Base-by-base conservation (phyloP, 139 green algal genomes). In the Microglena sp. region DNA sequence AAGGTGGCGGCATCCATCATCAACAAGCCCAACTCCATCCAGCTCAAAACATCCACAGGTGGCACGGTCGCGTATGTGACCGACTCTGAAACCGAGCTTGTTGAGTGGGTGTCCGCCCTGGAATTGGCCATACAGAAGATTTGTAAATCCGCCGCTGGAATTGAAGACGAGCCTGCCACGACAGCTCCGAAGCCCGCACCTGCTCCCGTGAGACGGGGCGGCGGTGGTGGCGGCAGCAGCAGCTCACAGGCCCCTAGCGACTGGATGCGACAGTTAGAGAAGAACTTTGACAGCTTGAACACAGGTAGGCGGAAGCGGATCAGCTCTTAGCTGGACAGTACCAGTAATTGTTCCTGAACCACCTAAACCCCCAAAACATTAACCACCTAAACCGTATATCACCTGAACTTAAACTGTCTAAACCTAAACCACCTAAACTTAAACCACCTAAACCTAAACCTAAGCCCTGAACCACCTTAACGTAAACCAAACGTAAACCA, bases 91-190 rank as follows among this genome's bases (percentile, higher is more conserved):
- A 95, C 86, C 2, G 85, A 94, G 60, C 74, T 89, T 60, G 89
- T 95, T 29, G 87, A 93, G 75, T 96, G 89, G 89, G 74, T 93
- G 35, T 89, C 78, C 1, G 89, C 86, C 0, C 56, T 96, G n/a
- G 85, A 96, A 56, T 78, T 74, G 2, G 74, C 85, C 0, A 78
- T 92, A 18, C 60, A 69, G 7, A 67, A 66, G 15, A 92, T 96
- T 11, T 69, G 86, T 21, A 82, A 80, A 33, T 55, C 79, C 24
- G 62, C 88, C 18, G 88, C 85, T 0, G 84, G 87, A 0, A 76
- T 89, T 32, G 88, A 94, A 4, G 87, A 80, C 32, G 71, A 71
- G 54, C 58, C 63, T 8, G 1, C 64, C 7, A 5, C 46, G 0
- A 35, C 59, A 0, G n/a, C 24, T 33, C 2, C 31, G 18, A 36